These are phyloP conservation scores for Phaeosphaeria sp. DNA, from an alignment of 2,329 filamentous ascomycete genomes.

Conservation along the genomic window DNA sequence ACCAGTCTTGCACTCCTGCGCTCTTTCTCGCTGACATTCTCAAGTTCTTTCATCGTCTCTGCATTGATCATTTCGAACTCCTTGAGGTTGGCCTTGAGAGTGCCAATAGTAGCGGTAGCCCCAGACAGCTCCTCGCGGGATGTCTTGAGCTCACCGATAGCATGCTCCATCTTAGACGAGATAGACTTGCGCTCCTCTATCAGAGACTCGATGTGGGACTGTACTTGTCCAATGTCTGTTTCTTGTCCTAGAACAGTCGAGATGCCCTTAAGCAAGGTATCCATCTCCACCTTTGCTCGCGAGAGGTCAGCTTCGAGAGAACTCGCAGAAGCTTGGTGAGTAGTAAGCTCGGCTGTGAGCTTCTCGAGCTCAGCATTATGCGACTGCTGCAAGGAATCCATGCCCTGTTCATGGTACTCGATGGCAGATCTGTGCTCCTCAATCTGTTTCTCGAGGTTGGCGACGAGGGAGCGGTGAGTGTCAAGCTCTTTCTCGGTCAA, in stretches of 20 bases:
- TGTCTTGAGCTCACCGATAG: slow-evolving; percentile 50
- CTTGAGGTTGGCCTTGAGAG: slow-evolving; percentile 52
- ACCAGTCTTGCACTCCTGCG: slow-evolving; percentile 91
- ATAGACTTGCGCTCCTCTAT: slow-evolving; percentile 56
- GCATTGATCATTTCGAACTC: slow-evolving; percentile 59
- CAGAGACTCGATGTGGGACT: slow-evolving; percentile 52
- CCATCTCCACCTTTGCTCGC: slow-evolving; percentile 64
- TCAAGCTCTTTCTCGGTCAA: slow-evolving; percentile 59
- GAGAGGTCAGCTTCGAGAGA: slow-evolving; percentile 63
- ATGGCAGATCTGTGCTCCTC: slow-evolving; percentile 62
- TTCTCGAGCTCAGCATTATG: slow-evolving; percentile 63
- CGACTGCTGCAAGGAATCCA: slow-evolving; percentile 60
- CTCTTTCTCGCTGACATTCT: slow-evolving; percentile 68
- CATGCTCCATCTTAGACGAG: slow-evolving; percentile 50
- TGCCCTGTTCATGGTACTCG: slow-evolving; percentile 60
- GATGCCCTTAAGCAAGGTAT: slow-evolving; percentile 67
- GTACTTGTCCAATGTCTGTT: slow-evolving; percentile 52
- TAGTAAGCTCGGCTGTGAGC: slow-evolving; percentile 41
- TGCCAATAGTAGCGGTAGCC: slow-evolving; percentile 45
- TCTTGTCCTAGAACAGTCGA: slow-evolving; percentile 70
- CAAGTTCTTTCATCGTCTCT: slow-evolving; percentile 63
- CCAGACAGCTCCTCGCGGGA: slow-evolving; percentile 53
- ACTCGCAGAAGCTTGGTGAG: slow-evolving; percentile 39
- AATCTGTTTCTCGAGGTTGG: slow-evolving; percentile 64
- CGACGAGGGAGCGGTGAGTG: slow-evolving; percentile 59